Base-by-base conservation (phyloP, 176 grass and related monocot species). In the Oryza meridionalis region DNA sequence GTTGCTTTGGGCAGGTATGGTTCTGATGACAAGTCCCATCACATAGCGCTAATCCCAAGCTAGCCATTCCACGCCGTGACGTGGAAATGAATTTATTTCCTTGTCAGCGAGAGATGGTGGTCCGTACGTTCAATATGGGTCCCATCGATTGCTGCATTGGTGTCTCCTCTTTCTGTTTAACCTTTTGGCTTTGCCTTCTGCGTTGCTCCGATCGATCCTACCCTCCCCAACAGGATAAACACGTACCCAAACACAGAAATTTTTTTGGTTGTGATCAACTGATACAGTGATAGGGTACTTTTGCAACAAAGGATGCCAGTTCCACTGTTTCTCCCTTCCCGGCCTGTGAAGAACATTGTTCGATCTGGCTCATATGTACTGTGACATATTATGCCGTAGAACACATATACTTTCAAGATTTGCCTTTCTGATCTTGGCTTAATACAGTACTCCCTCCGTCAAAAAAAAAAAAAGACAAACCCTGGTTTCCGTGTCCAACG, bases 11-110 rank as follows among this genome's bases (percentile, higher is more conserved):
- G 79, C 66, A 64, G 70, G 81, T 84, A 63, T 77, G 77, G 77
- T 45, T 89, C 77, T 81, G 82, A 85, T 85, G 88, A 65, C 72
- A 72, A 71, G 88, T 90, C 83, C 66, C 83, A 82, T 90, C 83
- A 32, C 86, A 82, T 55, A 38, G 67, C 55, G 17, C 83, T 67
- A 85, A 85, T 85, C 72, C 83, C 83, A 82, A 89, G 88, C 83
- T 77, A 89, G 88, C 88, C 88, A 71, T 53, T 65, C 53, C 82
- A 25, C 13, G 24, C 65, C 82, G 75, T 85, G 77, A 77, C 77
- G 72, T 81, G 40, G 11, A 26, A 24, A 55, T 70, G 72, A 71
- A 85, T 85, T 82, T 42, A 77, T 82, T 77, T 81, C 72, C 77
- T 66, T 89, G 78, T 82, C 88, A 82, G 66, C 78, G 43, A 15